Conservation (phyloP, 768 basidiomycete genomes). For the Agaricus sinodeliciosus region DNA sequence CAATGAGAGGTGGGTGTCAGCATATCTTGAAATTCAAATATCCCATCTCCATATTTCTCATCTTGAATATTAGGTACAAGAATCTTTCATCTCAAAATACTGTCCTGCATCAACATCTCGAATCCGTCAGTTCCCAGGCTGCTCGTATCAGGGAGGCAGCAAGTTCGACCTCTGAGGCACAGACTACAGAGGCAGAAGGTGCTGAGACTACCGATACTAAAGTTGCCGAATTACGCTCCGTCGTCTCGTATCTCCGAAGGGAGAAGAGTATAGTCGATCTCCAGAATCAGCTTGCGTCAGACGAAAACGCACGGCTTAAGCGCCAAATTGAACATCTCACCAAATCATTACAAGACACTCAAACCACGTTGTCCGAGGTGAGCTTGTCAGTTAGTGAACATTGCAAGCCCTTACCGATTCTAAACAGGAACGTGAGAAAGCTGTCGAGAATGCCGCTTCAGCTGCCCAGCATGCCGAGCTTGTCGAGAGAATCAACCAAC, state of each 20-base stretch:
- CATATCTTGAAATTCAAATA: neutral
- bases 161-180: slow-evolving; percentile 15
- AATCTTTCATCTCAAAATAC: slow-evolving; percentile 73
- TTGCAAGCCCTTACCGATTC: neutral
- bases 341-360: slow-evolving; percentile 63
- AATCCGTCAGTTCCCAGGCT: slow-evolving; percentile 77
- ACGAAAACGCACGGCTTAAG: slow-evolving; percentile 70
- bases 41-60: neutral
- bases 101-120: slow-evolving; percentile 77
- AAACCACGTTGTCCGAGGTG: slow-evolving; percentile 67
- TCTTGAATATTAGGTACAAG: slow-evolving; percentile 42
- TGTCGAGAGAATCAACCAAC: slow-evolving; percentile 79
- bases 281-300: slow-evolving; percentile 71
- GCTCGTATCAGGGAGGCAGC: slow-evolving; percentile 72
- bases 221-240: slow-evolving; percentile 65
- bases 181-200: slow-evolving; percentile 35
- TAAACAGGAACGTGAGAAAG: slow-evolving; percentile 72
- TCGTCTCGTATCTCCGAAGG: slow-evolving; percentile 77
- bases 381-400: neutral
- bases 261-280: slow-evolving; percentile 92
- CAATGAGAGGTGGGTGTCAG: slow-evolving; percentile 48
- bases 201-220: slow-evolving; percentile 54
- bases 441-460: slow-evolving; percentile 61
- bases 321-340: slow-evolving; percentile 69
- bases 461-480: slow-evolving; percentile 80